A percentile compares a stretch with the other conserved stretches of the same genome.
Evolutionary conservation across 805 yeast genomes (phyloP).

Genomic region (Groenewaldozyma salmanticensis): DNA sequence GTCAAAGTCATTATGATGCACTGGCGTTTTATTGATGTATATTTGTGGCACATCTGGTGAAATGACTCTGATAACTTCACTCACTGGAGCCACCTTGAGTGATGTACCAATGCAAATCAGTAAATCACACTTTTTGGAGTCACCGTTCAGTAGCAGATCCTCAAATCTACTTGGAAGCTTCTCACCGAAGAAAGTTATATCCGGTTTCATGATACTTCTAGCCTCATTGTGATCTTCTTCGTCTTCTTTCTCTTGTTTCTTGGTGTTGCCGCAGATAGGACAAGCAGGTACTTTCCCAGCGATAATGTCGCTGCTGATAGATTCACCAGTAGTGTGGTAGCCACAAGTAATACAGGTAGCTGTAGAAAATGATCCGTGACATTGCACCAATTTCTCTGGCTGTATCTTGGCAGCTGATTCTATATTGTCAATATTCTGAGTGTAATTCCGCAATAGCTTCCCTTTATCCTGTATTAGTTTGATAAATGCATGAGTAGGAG

Average conservation of each 20-base stretch:
- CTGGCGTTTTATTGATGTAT: constrained; percentile 66
- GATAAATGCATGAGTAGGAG: constrained; percentile 79
- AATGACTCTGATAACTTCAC: constrained; percentile 70
- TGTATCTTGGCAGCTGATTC: constrained; percentile 73
- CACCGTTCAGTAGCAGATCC: constrained; percentile 37
- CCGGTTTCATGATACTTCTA: constrained; percentile 83
- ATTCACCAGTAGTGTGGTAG: constrained; percentile 54
- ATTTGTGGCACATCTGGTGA: constrained; percentile 74
- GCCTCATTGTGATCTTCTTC: constrained; percentile 24
- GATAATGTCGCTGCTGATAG: constrained; percentile 51
- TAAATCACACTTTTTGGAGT: constrained; percentile 62
- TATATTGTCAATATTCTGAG: constrained; percentile 84
- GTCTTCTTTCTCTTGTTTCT: constrained; percentile 23
- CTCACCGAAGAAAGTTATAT: constrained; percentile 87
- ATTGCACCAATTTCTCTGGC: constrained; percentile 63
- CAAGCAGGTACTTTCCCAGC: constrained; percentile 59
- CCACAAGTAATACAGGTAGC: constrained; percentile 79
- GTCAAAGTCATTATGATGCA: constrained; percentile 71
- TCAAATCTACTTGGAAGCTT: constrained; percentile 65
- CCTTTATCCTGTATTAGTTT: constrained; percentile 63
- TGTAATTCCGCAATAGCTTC: constrained; percentile 71
- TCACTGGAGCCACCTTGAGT: constrained; percentile 84
- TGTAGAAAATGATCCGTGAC: constrained; percentile 86
- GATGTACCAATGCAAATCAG: constrained; percentile 85
- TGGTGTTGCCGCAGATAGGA: constrained; percentile 43